Conservation (phyloP, 306 rosid species). For the Leucaena leucocephala region DNA sequence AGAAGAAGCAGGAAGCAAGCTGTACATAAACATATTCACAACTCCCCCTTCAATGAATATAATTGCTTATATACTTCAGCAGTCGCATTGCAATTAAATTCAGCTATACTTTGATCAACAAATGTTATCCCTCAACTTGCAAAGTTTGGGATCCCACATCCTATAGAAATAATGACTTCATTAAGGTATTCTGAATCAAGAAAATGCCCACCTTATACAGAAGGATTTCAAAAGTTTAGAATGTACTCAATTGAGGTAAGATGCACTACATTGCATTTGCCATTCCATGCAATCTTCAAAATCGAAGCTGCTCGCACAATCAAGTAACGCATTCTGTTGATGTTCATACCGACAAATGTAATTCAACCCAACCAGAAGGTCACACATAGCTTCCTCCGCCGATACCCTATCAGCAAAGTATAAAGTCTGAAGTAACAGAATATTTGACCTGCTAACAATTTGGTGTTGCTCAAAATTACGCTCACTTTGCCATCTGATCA, state of each 20-base stretch:
- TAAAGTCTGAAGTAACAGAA: slow-evolving; percentile 83
- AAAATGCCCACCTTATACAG: slow-evolving; percentile 42
- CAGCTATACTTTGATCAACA: slow-evolving; percentile 38
- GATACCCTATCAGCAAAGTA: slow-evolving; percentile 80
- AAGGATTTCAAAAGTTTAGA: slow-evolving; percentile 41
- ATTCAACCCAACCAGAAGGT: slow-evolving; percentile 87
- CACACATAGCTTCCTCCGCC: slow-evolving; percentile 82
- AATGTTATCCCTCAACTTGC: slow-evolving; percentile 39
- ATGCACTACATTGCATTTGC: slow-evolving; percentile 74
- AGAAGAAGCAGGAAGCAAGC: slow-evolving; percentile 27
- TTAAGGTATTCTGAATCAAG: slow-evolving; percentile 40
- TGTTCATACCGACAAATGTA: slow-evolving; percentile 95
- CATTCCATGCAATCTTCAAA: slow-evolving; percentile 88
- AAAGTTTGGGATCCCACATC: slow-evolving; percentile 45
- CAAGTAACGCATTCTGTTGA: slow-evolving; percentile 89
- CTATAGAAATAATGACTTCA: slow-evolving; percentile 33
- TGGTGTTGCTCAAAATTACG: slow-evolving; percentile 89
- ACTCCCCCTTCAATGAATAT: slow-evolving; percentile 35
- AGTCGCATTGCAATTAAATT: slow-evolving; percentile 46
- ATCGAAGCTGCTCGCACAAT: slow-evolving; percentile 88
- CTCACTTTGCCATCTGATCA: slow-evolving; percentile 98
- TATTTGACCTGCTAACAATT: slow-evolving; percentile 66
- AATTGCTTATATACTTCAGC: slow-evolving; percentile 40
- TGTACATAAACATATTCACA: slow-evolving; percentile 40
- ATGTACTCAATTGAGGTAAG: slow-evolving; percentile 56